Evolutionary conservation across 805 yeast species (phyloP), one percentile per base, ranked within the genome.

Genomic region (Barnettozyma sucrosica): DNA sequence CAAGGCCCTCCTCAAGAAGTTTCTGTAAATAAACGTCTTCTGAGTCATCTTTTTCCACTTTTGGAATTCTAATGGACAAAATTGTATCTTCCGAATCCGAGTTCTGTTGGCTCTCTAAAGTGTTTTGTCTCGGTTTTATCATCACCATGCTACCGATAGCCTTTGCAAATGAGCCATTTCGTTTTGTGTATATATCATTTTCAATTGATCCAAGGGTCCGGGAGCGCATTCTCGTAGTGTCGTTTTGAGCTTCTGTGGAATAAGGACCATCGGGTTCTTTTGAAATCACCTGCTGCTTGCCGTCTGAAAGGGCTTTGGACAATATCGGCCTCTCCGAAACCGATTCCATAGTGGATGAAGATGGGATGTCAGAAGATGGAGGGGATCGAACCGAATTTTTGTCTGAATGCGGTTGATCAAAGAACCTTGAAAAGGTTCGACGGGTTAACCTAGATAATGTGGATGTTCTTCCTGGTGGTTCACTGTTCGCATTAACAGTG

Each of bases 131-230:
- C 6, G 66, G 60, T 45, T 65, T 61, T 43, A 65, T 36, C 53
- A 65, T 59, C 2, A 69, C 68, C 50, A 69, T 58, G 50, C 62
- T 67, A 36, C 68, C 68, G 18, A 70, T 47, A 0, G 72, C 64
- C 46, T 62, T 68, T 1, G 66, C 73, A 10, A 70, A 50, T 0
- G 72, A 67, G 7, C 66, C 62, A 45, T 68, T 68, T 53, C 71
- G 55, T 37, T 63, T 65, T 8, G 66, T 58, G 40, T 56, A 55
- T 0, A 54, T 43, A 18, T 55, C 59, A 28, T 54, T 50, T 13
- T 61, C 65, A 7, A 56, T 41, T 1, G 63, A 56, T 1, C 64
- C 64, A 24, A 59, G 36, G 0, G 65, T 61, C 19, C 52, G 54
- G 5, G 62, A 56, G 7, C 65, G 48, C 33, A 51, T 55, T 36